Evolutionary conservation across 345 rosid genomes (phyloP), one percentile per base, ranked within the genome.

Genomic region (Kernera saxatilis): DNA sequence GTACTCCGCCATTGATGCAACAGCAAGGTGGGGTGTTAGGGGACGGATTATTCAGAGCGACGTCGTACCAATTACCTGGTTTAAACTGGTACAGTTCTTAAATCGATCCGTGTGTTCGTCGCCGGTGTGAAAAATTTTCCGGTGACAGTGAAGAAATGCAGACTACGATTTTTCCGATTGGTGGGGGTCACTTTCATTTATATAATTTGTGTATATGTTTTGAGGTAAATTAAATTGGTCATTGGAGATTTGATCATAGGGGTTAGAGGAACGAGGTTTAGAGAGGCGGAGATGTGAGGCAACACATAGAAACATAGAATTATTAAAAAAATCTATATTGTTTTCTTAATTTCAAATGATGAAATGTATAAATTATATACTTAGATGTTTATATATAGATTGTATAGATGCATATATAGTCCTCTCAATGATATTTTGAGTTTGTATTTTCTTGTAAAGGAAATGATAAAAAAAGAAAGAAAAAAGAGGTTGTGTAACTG

Each of bases 1-100:
- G n/a, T n/a, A n/a, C 53, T 19, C 65, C 22, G 10, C 37, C 70
- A 37, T 13, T 75, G 71, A 55, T 70, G 79, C 75, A 70, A 64
- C 79, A 76, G 3, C 78, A 75, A 68, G 70, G 70, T 61, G 95
- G 87, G 44, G 74, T 88, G 23, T 12, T 84, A 13, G 86, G 87
- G 4, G 91, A 90, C 40, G 88, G 83, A 2, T 53, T 78, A 37
- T 82, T 79, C 62, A 79, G 91, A 73, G 84, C 85, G 70, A 36
- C 78, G 51, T 79, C 87, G 18, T 86, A 79, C 51, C 97, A 87
- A 30, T 63, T 87, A 55, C 73, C 88, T 2, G 96, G 92, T 30
- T 71, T 90, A 72, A 93, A 87, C 75, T 90, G 97, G 96, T 85
- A 84, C 85, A 37, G 91, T 51, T 87, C 81, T 69, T 69, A 29